Conservation (phyloP, 306 rosid genomes). For the Prunus persica region Prunus_persica_NCBIv2 NC_034015.1:18717001-18717500, state of each 20-base stretch:
- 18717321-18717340: not conserved
- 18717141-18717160: not conserved
- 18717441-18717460: not conserved
- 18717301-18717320: not conserved
- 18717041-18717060: no score
- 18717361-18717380: not conserved
- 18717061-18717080: no score
- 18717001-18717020: no score
- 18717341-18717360: not conserved
- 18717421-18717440: not conserved
- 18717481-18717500: constrained; percentile 6
- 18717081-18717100: no score
- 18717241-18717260: not conserved
- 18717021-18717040: no score
- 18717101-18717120: no score
- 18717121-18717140: no score
- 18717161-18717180: no score
- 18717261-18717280: not conserved
- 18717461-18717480: constrained; percentile 14
- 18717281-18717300: not conserved
- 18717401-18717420: not conserved
- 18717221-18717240: not conserved
- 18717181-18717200: not conserved
- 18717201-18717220: not conserved
- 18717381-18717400: not conserved